Conservation (phyloP, 176 grass and related monocot species). For the Eleusine indica region DNA sequence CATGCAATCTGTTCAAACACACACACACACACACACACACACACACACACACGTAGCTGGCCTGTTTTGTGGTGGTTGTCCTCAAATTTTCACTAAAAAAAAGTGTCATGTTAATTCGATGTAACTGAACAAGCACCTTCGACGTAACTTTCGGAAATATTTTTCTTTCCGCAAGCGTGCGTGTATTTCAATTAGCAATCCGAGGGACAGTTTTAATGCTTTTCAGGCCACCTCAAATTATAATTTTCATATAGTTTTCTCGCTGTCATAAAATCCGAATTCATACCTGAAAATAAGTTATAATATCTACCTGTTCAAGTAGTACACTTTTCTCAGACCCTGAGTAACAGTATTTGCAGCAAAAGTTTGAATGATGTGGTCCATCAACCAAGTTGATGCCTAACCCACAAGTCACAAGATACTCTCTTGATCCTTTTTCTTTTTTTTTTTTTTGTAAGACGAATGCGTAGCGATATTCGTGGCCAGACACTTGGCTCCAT, state of each 20-base stretch:
- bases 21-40: too few species aligned
- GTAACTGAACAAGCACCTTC: background rate
- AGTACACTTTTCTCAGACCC: background rate
- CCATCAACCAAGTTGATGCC: background rate
- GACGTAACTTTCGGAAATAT: too few species aligned
- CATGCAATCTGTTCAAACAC: background rate
- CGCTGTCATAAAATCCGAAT: too few species aligned
- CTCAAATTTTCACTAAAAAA: background rate
- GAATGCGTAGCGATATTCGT: background rate
- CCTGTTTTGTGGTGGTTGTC: background rate
- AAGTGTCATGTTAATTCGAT: background rate
- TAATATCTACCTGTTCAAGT: background rate
- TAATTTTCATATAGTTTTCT: too few species aligned
- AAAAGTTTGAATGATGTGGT: background rate
- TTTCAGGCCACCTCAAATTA: background rate
- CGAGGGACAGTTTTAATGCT: background rate
- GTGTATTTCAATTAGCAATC: background rate
- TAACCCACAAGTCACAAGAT: background rate
- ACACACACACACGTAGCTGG: background rate
- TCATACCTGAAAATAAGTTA: background rate
- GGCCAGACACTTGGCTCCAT: conserved; percentile 18
- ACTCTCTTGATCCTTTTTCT: background rate
- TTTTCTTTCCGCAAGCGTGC: background rate
- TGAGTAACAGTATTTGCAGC: background rate
- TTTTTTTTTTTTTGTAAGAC: background rate